Percentiles rank a stretch among this genome's conserved stretches.
phyloP scores from a whole-genome alignment of 768 basidiomycete species.

The Mycena metata region DNA sequence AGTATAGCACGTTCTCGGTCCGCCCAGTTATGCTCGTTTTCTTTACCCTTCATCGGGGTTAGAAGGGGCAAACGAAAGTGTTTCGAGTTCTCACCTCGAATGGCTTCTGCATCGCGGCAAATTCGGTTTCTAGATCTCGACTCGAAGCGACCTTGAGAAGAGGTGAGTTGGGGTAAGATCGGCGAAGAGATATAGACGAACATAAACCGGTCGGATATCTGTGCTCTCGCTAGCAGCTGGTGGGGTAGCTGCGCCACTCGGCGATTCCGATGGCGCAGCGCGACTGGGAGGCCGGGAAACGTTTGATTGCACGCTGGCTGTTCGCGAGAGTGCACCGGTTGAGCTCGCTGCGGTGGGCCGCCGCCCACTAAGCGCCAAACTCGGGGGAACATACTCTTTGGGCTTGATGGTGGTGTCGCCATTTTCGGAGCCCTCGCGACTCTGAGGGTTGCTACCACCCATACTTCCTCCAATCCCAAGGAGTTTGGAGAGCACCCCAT shows the following conservation, averaged over 20 bases:
- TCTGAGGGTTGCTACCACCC: conserved; percentile 59
- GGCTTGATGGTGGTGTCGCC: conserved; percentile 59
- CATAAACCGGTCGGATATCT: conserved; percentile 77
- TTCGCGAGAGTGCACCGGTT: conserved; percentile 54
- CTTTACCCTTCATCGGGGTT: conserved; percentile 77
- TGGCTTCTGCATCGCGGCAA: conserved; percentile 78
- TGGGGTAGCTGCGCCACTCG: conserved; percentile 51
- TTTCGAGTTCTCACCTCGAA: conserved; percentile 74
- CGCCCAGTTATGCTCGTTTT: conserved; percentile 97
- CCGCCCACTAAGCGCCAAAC: conserved; percentile 70
- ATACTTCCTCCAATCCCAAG: conserved; percentile 58
- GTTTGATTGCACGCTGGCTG: conserved; percentile 60
- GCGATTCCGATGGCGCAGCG: conserved; percentile 61
- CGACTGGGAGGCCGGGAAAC: conserved; percentile 72
- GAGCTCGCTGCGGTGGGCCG: conserved; percentile 60
- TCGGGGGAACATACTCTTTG: conserved; percentile 83
- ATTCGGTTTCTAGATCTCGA: conserved; percentile 89
- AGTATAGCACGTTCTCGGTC: conserved; percentile 82
- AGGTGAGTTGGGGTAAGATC: conserved; percentile 6
- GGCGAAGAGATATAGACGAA: conserved; percentile 44
- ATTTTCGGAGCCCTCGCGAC: conserved; percentile 71
- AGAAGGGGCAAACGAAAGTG: not conserved
- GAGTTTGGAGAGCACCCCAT: conserved; percentile 79
- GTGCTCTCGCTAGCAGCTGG: conserved; percentile 54
- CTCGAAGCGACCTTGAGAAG: conserved; percentile 80